Evolutionary conservation across 306 rosid genomes (phyloP).

Genomic region (Prunus davidiana): DNA sequence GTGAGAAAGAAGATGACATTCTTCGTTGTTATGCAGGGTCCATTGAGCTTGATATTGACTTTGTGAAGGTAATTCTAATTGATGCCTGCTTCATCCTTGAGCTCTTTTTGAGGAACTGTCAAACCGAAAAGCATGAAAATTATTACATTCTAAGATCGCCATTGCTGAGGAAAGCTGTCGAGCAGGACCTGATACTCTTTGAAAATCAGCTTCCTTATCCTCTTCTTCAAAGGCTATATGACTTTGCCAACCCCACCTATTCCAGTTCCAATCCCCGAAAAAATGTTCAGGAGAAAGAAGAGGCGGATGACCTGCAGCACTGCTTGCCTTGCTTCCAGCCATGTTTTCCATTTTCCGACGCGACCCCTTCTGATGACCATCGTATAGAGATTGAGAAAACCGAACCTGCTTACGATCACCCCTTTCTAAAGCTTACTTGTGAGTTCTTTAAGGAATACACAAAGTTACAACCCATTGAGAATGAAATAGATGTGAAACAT

Average conservation of each 20-base stretch:
- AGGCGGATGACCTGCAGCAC: not conserved
- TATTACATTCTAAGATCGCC: constrained; percentile 39
- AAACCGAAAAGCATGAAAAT: not conserved
- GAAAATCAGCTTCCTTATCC: constrained; percentile 56
- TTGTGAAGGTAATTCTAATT: not conserved
- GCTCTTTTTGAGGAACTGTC: constrained; percentile 32
- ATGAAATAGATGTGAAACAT: constrained; percentile 12
- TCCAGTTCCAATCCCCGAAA: not conserved
- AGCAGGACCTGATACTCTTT: constrained; percentile 43
- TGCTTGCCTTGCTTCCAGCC: no score
- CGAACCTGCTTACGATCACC: no score
- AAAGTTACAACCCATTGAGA: not conserved
- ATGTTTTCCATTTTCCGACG: no score
- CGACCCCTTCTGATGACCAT: no score
- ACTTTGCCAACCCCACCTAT: not conserved
- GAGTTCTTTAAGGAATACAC: not conserved
- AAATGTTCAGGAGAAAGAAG: not conserved
- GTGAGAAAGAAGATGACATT: not conserved
- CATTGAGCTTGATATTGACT: not conserved
- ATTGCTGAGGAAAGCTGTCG: constrained; percentile 33
- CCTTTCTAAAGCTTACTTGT: not conserved
- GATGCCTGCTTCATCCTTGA: constrained; percentile 39
- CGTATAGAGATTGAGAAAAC: no score
- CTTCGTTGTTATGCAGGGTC: not conserved
- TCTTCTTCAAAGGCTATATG: constrained; percentile 25